phyloP scores from a whole-genome alignment of 169 alveolate genomes.

The Eimeria maxima region DNA sequence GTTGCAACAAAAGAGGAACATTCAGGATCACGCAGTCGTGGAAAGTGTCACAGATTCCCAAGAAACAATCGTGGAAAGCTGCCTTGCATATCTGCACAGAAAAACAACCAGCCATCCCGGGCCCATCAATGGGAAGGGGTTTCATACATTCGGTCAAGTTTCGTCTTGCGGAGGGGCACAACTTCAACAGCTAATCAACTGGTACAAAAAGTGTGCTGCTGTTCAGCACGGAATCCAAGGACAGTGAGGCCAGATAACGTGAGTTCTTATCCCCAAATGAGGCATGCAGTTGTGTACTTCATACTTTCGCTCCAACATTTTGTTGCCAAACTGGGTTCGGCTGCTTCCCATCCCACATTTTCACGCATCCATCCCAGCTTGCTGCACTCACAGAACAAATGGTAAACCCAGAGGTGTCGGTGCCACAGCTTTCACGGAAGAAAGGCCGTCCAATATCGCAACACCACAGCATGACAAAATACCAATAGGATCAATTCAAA shows the following conservation, averaged over 20 bases:
- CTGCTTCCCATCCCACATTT: slow-evolving; percentile 85
- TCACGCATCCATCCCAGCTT: slow-evolving; percentile 84
- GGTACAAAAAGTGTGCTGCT: background rate
- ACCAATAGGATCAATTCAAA: background rate
- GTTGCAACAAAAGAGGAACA: slow-evolving; percentile 63
- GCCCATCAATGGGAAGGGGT: background rate
- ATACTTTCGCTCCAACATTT: slow-evolving; percentile 80
- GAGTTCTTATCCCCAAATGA: background rate
- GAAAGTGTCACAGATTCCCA: slow-evolving; percentile 78
- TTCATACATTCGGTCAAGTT: background rate
- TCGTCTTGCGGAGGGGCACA: background rate
- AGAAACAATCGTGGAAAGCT: slow-evolving; percentile 78
- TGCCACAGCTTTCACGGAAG: background rate
- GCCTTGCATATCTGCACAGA: slow-evolving; percentile 72
- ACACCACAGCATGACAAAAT: background rate
- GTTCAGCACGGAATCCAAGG: background rate
- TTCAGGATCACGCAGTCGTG: slow-evolving; percentile 70
- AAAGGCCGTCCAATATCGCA: background rate
- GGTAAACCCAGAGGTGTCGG: background rate
- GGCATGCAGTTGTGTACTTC: background rate
- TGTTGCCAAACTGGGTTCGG: slow-evolving; percentile 83
- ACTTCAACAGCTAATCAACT: background rate
- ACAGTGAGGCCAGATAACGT: background rate
- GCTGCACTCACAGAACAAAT: slow-evolving; percentile 46
- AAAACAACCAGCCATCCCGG: background rate